Conservation (phyloP, 2,329 filamentous ascomycete species). For the Mollisia scopiformis region DNA sequence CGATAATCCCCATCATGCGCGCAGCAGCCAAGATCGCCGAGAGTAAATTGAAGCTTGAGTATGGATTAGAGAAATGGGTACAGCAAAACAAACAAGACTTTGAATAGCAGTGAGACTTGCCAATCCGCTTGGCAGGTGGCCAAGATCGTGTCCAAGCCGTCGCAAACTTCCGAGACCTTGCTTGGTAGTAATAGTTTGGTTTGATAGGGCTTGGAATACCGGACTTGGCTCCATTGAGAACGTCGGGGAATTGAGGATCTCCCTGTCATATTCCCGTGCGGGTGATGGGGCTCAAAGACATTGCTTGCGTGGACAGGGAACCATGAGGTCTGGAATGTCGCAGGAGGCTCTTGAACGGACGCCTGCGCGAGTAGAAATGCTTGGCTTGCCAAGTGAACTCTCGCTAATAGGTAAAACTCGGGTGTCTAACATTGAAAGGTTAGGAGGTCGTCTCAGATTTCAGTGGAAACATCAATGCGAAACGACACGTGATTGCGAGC, state of each 20-base stretch:
- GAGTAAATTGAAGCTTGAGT: not conserved
- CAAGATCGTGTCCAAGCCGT: not conserved
- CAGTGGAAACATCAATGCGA: not conserved
- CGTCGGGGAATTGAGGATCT: not conserved
- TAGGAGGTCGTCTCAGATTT: not conserved
- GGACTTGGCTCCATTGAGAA: not conserved
- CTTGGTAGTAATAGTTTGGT: constrained; percentile 1
- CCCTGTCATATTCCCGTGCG: not conserved
- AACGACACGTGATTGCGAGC: not conserved
- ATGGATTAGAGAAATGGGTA: constrained; percentile 4
- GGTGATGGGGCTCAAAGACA: not conserved
- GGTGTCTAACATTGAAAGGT: not conserved
- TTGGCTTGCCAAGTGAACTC: not conserved
- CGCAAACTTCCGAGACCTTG: not conserved
- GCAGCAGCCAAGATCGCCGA: constrained; percentile 9
- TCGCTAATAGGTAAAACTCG: not conserved
- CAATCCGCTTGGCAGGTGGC: constrained; percentile 7
- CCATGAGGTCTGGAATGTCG: not conserved
- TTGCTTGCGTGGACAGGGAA: not conserved
- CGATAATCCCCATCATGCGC: not conserved
- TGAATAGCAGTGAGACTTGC: constrained; percentile 3
- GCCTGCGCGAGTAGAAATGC: not conserved
- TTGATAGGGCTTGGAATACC: not conserved
- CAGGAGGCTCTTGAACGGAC: not conserved
- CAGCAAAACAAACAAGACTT: not conserved